Percentiles rank a stretch among this genome's conserved stretches.
Evolutionary conservation across 495 filamentous ascomycete genomes (phyloP).

Genomic region (Trichocladium antarcticum): DNA sequence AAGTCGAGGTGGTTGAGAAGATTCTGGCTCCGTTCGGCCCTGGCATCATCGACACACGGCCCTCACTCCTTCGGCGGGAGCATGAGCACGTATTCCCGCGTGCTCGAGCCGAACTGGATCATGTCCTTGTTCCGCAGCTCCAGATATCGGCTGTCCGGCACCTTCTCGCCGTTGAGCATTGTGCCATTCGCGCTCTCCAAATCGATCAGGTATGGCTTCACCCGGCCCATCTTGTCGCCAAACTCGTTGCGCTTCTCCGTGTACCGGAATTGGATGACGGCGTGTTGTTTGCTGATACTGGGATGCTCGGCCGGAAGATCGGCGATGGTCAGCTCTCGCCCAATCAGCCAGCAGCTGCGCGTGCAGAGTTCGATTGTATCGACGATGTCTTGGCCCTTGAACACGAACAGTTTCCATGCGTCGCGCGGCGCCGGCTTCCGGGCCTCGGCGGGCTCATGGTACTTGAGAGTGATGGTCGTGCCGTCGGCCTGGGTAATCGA

Average conservation of each 20-base stretch:
- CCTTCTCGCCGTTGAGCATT: constrained; percentile 58
- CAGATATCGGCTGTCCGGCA: constrained; percentile 67
- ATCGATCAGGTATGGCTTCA: constrained; percentile 87
- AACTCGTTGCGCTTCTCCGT: constrained; percentile 73
- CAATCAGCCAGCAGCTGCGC: constrained; percentile 84
- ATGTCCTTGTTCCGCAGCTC: constrained; percentile 85
- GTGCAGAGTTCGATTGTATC: constrained; percentile 65
- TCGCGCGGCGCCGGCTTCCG: constrained; percentile 72
- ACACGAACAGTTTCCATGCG: constrained; percentile 83
- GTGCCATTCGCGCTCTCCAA: constrained; percentile 92
- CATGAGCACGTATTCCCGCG: constrained; percentile 79
- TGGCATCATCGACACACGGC: no score
- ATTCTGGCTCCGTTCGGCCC: no score
- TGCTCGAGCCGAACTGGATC: constrained; percentile 74
- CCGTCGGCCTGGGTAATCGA: constrained; percentile 59
- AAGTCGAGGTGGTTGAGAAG: neutral
- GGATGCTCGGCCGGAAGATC: constrained; percentile 82
- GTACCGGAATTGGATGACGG: constrained; percentile 85
- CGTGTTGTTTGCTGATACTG: constrained; percentile 88
- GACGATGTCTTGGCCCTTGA: constrained; percentile 71
- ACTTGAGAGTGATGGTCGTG: constrained; percentile 69
- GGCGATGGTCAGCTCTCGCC: constrained; percentile 64
- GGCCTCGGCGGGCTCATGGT: constrained; percentile 88
- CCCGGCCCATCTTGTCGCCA: constrained; percentile 67
- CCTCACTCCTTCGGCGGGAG: constrained; percentile 41